Conservation (phyloP, 2,329 filamentous ascomycete species). For the Neoarthrinium moseri region DNA sequence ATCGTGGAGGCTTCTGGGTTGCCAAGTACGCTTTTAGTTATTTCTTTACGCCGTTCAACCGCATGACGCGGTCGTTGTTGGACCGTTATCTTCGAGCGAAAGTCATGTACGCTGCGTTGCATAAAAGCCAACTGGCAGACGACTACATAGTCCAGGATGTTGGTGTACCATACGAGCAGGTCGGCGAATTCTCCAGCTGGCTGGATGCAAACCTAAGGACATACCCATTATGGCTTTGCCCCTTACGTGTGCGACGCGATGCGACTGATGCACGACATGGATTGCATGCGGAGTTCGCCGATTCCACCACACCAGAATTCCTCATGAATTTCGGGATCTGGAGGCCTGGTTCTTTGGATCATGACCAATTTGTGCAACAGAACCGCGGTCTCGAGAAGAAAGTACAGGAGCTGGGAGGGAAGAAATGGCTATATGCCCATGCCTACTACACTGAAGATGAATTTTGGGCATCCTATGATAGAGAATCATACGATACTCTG, state of each 20-base stretch:
- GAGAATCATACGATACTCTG: constrained; percentile 56
- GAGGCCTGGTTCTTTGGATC: constrained; percentile 45
- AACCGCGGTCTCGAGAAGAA: constrained; percentile 63
- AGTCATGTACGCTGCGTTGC: constrained; percentile 64
- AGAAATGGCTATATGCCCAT: constrained; percentile 71
- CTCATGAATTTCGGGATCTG: constrained; percentile 65
- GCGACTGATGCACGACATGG: constrained; percentile 41
- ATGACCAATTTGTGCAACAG: constrained; percentile 45
- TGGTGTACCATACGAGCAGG: constrained; percentile 43
- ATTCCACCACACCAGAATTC: constrained; percentile 31
- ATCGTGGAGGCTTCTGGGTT: constrained; percentile 69
- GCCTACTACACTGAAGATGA: constrained; percentile 67
- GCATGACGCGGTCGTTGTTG: constrained; percentile 58
- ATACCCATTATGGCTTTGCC: constrained; percentile 58
- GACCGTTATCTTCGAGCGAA: constrained; percentile 63
- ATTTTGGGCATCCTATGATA: constrained; percentile 66
- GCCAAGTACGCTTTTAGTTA: constrained; percentile 62
- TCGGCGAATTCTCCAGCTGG: constrained; percentile 45
- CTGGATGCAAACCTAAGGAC: constrained; percentile 43
- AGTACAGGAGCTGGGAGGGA: constrained; percentile 58
- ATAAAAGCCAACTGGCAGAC: constrained; percentile 58
- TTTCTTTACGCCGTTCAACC: constrained; percentile 65
- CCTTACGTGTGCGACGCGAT: constrained; percentile 43
- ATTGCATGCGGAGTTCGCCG: constrained; percentile 44
- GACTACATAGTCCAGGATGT: constrained; percentile 67